Conservation (phyloP, 2,329 filamentous ascomycete species). For the Corinectria fuckeliana region DNA sequence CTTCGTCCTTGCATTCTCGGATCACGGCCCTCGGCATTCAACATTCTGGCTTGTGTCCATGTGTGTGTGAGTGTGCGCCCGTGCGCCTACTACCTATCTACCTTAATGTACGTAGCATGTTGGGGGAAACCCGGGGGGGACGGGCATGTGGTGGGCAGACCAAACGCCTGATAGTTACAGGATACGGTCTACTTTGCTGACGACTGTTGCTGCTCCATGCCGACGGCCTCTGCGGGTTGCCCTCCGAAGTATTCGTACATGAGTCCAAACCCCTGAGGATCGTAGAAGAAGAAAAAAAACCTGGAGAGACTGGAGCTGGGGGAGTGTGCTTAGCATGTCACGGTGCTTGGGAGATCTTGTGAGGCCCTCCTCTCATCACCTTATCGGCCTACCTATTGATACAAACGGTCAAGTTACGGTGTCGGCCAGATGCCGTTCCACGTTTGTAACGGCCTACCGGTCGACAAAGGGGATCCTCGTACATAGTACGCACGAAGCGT, state of each 20-base stretch:
- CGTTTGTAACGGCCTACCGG: slow-evolving; percentile 13
- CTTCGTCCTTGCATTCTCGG: slow-evolving; percentile 25
- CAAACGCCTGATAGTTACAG: slow-evolving; percentile 30
- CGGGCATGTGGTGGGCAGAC: slow-evolving; percentile 11
- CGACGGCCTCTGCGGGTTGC: too few relatives aligned
- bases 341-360: neutral
- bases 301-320: slow-evolving; percentile 13
- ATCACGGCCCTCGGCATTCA: slow-evolving; percentile 35
- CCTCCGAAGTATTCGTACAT: too few relatives aligned
- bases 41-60: too few relatives aligned
- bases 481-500: neutral
- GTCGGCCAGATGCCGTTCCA: neutral
- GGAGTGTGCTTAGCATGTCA: slow-evolving; percentile 13
- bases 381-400: neutral
- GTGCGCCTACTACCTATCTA: too few relatives aligned
- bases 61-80: too few relatives aligned
- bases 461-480: neutral
- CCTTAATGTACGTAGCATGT: too few relatives aligned
- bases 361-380: slow-evolving; percentile 6
- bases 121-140: neutral
- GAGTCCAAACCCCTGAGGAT: too few relatives aligned
- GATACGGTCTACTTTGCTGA: neutral
- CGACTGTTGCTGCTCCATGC: too few relatives aligned
- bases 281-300: too few relatives aligned
- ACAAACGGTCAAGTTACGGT: slow-evolving; percentile 3